phyloP scores from a whole-genome alignment of 306 rosid species.

The Cucurbita maxima region DNA sequence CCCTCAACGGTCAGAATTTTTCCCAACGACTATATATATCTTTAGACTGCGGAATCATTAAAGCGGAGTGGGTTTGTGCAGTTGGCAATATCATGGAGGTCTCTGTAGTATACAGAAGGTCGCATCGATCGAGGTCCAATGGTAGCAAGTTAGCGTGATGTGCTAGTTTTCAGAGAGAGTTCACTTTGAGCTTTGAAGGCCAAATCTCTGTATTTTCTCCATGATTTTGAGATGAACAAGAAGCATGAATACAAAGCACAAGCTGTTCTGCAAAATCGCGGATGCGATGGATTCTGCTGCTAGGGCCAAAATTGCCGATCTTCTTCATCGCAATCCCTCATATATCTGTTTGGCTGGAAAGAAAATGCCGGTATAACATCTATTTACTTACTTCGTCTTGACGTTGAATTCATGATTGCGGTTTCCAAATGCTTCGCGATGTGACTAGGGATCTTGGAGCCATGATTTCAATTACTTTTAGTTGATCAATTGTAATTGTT shows the following conservation, averaged over 20 bases:
- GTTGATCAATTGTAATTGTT: not conserved
- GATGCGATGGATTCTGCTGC: conserved; percentile 79
- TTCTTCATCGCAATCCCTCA: conserved; percentile 51
- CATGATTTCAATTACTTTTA: not conserved
- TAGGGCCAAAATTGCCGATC: conserved; percentile 72
- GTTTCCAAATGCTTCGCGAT: not conserved
- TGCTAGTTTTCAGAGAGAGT: not conserved
- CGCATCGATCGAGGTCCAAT: not conserved
- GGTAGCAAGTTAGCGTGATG: not conserved
- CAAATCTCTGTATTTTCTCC: not conserved
- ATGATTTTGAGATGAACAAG: not conserved
- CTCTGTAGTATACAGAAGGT: not conserved
- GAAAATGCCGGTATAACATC: not conserved
- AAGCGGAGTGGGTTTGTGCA: too few relatives aligned
- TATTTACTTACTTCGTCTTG: not conserved
- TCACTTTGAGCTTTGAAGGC: not conserved
- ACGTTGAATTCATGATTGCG: not conserved
- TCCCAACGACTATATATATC: too few relatives aligned
- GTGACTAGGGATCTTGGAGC: not conserved
- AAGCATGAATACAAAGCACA: conserved; percentile 39
- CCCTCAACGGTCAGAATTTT: too few relatives aligned
- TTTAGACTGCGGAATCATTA: too few relatives aligned
- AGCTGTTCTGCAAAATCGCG: conserved; percentile 69
- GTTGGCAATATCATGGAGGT: not conserved
- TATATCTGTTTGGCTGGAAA: not conserved